A percentile compares a stretch with the other conserved stretches of the same genome.
Conservation (phyloP, 106 monocot genomes). For the Amphibolis antarctica region DNA sequence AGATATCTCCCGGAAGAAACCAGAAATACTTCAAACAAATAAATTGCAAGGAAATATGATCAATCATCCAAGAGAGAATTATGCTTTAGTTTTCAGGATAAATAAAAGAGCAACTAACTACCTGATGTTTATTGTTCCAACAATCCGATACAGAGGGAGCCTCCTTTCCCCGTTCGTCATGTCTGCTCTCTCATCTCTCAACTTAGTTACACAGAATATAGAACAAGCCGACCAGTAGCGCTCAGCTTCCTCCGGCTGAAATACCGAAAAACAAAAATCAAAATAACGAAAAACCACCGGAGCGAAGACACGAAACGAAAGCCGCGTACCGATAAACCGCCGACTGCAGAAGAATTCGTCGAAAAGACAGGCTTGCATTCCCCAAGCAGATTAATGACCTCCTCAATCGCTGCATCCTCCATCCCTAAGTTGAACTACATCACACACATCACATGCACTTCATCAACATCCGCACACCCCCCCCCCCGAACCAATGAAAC, state of each 20-base stretch:
- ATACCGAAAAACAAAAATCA: not conserved
- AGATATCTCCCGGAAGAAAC: slow-evolving; percentile 90
- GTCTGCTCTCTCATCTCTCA: slow-evolving; percentile 27
- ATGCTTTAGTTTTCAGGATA: not conserved
- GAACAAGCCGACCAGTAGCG: slow-evolving; percentile 72
- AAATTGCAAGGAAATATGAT: not conserved
- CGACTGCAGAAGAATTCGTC: slow-evolving; percentile 51
- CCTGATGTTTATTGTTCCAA: slow-evolving; percentile 66
- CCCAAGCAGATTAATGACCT: slow-evolving; percentile 50
- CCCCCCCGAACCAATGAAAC: too few relatives aligned
- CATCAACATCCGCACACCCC: too few relatives aligned
- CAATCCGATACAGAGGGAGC: slow-evolving; percentile 50
- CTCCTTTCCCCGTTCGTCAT: slow-evolving; percentile 28
- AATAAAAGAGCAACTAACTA: slow-evolving; percentile 11
- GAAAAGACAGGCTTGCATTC: slow-evolving; percentile 46
- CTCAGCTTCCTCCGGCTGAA: slow-evolving; percentile 79
- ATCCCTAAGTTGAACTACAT: slow-evolving; percentile 38
- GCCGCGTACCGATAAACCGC: slow-evolving; percentile 49
- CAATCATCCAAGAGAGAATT: not conserved
- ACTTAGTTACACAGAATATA: slow-evolving; percentile 57
- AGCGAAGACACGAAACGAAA: not conserved
- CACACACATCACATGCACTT: not conserved
- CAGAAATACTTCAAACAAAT: slow-evolving; percentile 36
- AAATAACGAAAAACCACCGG: not conserved
- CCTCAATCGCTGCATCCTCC: slow-evolving; percentile 41